A percentile compares a stretch with the other conserved stretches of the same genome.
phyloP scores from a whole-genome alignment of 1,284 basidiomycete genomes.

The Porphyrellus sp. region DNA sequence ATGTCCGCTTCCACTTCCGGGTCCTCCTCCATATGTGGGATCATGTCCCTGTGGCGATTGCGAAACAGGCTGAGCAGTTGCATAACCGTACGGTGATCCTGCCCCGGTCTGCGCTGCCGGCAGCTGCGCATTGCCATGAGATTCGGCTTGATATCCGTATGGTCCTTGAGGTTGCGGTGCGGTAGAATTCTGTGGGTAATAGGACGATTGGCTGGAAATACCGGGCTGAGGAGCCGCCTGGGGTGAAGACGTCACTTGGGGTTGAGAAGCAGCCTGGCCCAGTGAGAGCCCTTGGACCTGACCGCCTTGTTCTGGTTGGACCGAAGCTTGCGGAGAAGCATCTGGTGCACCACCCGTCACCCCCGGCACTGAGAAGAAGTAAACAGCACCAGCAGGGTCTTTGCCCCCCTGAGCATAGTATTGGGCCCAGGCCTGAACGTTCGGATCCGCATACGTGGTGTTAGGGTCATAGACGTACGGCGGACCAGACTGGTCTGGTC shows the following conservation, averaged over 20 bases:
- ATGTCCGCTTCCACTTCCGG: slow-evolving; percentile 26
- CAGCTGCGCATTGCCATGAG: neutral
- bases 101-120: slow-evolving; percentile 8
- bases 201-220: slow-evolving; percentile 15
- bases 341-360: slow-evolving; percentile 44
- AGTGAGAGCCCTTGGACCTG: slow-evolving; percentile 17
- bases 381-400: slow-evolving; percentile 67
- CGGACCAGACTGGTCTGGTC: slow-evolving; percentile 42
- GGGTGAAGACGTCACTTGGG: slow-evolving; percentile 13
- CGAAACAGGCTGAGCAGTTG: slow-evolving; percentile 11
- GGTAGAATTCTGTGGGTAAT: slow-evolving; percentile 10
- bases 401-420: slow-evolving; percentile 75
- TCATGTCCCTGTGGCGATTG: slow-evolving; percentile 17
- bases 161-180: slow-evolving; percentile 20
- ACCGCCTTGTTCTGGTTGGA: slow-evolving; percentile 8
- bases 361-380: slow-evolving; percentile 72
- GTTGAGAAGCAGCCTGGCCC: slow-evolving; percentile 18
- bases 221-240: slow-evolving; percentile 18
- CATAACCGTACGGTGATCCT: slow-evolving; percentile 20
- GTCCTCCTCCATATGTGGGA: slow-evolving; percentile 22
- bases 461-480: slow-evolving; percentile 70
- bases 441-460: slow-evolving; percentile 62
- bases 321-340: slow-evolving; percentile 4
- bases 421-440: slow-evolving; percentile 77
- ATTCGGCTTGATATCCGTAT: slow-evolving; percentile 24